phyloP scores from a whole-genome alignment of 1,284 basidiomycete genomes.

The Pyrrhoderma noxium region DNA sequence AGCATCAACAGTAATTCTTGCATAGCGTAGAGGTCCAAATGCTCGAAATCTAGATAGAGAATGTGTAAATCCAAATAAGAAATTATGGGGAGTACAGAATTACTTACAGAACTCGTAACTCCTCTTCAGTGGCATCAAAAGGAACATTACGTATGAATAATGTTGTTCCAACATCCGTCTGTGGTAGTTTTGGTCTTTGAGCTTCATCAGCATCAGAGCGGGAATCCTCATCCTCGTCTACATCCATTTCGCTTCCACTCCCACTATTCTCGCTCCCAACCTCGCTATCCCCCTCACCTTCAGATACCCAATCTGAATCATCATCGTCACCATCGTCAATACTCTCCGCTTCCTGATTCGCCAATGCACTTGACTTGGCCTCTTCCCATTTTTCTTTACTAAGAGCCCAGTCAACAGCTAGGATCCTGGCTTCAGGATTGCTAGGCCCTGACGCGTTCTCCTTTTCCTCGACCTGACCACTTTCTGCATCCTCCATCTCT shows the following conservation, averaged over 20 bases:
- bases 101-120: slow-evolving; percentile 71
- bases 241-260: slow-evolving; percentile 34
- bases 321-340: slow-evolving; percentile 26
- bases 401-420: slow-evolving; percentile 96
- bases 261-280: slow-evolving; percentile 20
- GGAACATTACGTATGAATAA: slow-evolving; percentile 94
- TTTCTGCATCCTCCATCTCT: slow-evolving; percentile 32
- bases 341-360: slow-evolving; percentile 30
- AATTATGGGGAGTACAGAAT: not conserved
- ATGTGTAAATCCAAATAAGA: slow-evolving; percentile 2
- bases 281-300: slow-evolving; percentile 22
- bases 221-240: slow-evolving; percentile 39
- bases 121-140: slow-evolving; percentile 88
- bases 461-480: not conserved
- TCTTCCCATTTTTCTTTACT: slow-evolving; percentile 91
- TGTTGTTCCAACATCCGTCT: slow-evolving; percentile 81
- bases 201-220: slow-evolving; percentile 42
- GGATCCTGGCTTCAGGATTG: slow-evolving; percentile 43
- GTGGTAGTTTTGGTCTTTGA: slow-evolving; percentile 66
- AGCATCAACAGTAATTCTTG: slow-evolving; percentile 83
- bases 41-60: slow-evolving; percentile 61
- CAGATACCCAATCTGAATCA: slow-evolving; percentile 21
- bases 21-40: slow-evolving; percentile 92
- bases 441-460: slow-evolving; percentile 32
- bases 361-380: slow-evolving; percentile 49